These are phyloP conservation scores for Nicotiana benthamiana DNA, from an alignment of 257 asterid genomes.

Conservation along the genomic window DNA sequence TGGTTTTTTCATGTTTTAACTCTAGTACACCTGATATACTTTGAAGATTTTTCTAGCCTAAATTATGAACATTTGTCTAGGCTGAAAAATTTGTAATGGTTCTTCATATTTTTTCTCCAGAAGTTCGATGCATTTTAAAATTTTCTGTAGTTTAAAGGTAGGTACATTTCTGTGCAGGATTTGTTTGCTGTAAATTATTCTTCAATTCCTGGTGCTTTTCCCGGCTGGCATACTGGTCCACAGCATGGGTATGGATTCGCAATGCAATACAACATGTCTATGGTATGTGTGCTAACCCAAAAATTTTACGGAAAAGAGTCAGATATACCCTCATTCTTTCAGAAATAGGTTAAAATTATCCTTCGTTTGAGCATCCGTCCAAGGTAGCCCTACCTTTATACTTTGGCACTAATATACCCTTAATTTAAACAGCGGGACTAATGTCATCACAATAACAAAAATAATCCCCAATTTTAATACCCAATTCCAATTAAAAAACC, in stretches of 20 bases:
- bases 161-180: conserved; percentile 30
- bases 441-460: no score
- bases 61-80: background rate
- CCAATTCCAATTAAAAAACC: no score
- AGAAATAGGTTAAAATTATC: no score
- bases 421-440: no score
- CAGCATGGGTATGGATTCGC: conserved; percentile 50
- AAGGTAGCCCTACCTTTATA: no score
- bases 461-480: no score
- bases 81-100: background rate
- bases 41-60: background rate
- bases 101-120: background rate
- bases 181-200: conserved; percentile 68
- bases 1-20: background rate
- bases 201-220: conserved; percentile 42
- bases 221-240: conserved; percentile 69
- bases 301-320: no score
- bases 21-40: background rate
- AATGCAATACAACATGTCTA: conserved; percentile 63
- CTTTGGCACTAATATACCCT: no score
- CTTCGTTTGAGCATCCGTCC: no score
- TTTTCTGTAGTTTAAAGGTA: background rate
- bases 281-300: conserved; percentile 35
- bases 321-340: no score
- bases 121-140: background rate